Evolutionary conservation across 106 monocot genomes (phyloP).

Genomic region (Dactylorhiza incarnata): DNA sequence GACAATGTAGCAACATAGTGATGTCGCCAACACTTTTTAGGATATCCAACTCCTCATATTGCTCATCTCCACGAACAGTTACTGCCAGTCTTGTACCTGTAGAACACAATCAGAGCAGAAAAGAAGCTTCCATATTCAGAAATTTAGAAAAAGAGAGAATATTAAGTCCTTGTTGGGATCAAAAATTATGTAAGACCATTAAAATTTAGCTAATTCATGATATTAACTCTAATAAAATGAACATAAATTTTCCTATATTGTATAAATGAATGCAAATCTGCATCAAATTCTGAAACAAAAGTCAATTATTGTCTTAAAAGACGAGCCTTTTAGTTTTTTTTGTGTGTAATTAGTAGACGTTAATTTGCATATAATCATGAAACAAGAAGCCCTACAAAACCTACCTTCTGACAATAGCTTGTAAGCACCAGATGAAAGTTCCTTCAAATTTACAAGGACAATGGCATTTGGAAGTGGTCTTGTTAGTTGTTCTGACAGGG

Average conservation of each 20-base stretch:
- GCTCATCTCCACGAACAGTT: constrained; percentile 83
- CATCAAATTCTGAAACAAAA: background rate
- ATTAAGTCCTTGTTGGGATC: background rate
- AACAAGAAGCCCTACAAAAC: background rate
- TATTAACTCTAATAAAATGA: background rate
- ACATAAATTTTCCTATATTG: background rate
- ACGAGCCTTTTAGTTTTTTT: background rate
- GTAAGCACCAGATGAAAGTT: constrained; percentile 72
- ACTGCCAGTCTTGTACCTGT: constrained; percentile 83
- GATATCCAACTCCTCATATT: constrained; percentile 69
- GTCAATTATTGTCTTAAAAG: background rate
- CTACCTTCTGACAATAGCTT: constrained; percentile 92
- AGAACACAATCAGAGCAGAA: constrained; percentile 1
- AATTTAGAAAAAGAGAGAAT: background rate
- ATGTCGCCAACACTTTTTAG: constrained; percentile 62
- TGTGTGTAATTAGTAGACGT: background rate
- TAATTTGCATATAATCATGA: background rate
- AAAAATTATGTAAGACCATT: background rate
- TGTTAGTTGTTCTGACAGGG: constrained; percentile 90
- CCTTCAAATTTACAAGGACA: constrained; percentile 76
- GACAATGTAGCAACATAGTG: constrained; percentile 82
- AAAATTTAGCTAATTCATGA: background rate
- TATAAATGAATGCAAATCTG: background rate
- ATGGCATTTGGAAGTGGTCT: constrained; percentile 97
- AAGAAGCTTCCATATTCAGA: background rate